phyloP scores from a whole-genome alignment of 2,329 filamentous ascomycete genomes.

The Tolypocladium ovalisporum region DNA sequence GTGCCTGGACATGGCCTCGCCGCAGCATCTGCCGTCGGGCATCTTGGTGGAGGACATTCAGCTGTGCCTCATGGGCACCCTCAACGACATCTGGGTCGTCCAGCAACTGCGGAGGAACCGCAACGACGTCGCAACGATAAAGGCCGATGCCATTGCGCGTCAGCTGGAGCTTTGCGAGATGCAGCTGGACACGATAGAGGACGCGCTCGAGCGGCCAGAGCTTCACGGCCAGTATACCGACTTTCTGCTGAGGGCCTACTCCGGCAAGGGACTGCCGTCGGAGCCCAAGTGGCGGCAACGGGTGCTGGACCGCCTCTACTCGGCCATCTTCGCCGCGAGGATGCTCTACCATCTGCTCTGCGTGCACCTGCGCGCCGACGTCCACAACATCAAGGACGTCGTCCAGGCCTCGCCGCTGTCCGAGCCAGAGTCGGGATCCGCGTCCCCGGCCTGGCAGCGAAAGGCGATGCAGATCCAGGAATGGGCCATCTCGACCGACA shows the following conservation, averaged over 20 bases:
- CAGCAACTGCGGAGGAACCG: constrained; percentile 13
- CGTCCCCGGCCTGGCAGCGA: constrained; percentile 9
- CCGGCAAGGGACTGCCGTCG: constrained; percentile 14
- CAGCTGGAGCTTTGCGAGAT: constrained; percentile 7
- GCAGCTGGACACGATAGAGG: constrained; percentile 8
- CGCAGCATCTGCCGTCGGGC: constrained; percentile 13
- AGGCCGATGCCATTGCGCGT: constrained; percentile 2
- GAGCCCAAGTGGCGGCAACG: constrained; percentile 10
- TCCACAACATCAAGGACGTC: constrained; percentile 8
- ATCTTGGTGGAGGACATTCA: constrained; percentile 23
- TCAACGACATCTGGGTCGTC: constrained; percentile 19
- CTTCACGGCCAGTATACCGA: constrained; percentile 7
- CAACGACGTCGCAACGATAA: constrained; percentile 2
- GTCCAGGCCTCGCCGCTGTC: constrained; percentile 1
- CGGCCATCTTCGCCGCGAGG: constrained; percentile 17
- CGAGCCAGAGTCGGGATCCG: constrained; percentile 1
- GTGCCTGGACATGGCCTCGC: constrained; percentile 15
- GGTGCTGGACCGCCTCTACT: constrained; percentile 17
- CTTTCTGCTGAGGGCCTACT: constrained; percentile 15
- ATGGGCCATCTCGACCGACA: constrained; percentile 19
- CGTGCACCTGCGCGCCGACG: constrained; percentile 24
- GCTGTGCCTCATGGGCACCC: constrained; percentile 17
- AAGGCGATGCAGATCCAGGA: constrained; percentile 10
- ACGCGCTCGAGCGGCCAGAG: constrained; percentile 6
- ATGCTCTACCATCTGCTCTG: constrained; percentile 26